phyloP scores from a whole-genome alignment of 805 yeast species.

The Saturnispora ahearnii region DNA sequence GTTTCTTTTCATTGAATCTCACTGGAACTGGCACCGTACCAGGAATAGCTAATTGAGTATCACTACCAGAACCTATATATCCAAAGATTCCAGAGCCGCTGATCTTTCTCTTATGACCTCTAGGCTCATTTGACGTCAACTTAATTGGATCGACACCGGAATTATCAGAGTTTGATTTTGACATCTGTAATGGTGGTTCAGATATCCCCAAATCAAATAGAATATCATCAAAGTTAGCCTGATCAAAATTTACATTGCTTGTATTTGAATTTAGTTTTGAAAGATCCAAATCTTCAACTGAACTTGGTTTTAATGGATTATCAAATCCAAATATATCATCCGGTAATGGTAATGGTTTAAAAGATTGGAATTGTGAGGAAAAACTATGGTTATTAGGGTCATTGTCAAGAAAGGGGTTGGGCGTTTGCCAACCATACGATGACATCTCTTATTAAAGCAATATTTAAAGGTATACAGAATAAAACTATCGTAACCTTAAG shows the following conservation, averaged over 20 bases:
- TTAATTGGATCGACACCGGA: background rate
- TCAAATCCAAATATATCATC: constrained; percentile 43
- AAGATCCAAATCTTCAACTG: background rate
- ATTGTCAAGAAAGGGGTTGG: constrained; percentile 8
- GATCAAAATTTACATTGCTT: constrained; percentile 7
- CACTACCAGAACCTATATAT: constrained; percentile 46
- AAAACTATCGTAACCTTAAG: background rate
- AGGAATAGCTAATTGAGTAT: constrained; percentile 48
- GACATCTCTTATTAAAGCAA: constrained; percentile 1
- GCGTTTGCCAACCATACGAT: constrained; percentile 5
- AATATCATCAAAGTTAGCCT: constrained; percentile 23
- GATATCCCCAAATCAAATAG: constrained; percentile 26
- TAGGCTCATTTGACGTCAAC: background rate
- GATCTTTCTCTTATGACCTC: constrained; percentile 47
- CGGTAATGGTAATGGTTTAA: constrained; percentile 39
- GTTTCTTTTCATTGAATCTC: constrained; percentile 21
- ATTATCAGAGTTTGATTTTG: constrained; percentile 5
- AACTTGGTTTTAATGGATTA: constrained; percentile 12
- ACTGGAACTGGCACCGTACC: constrained; percentile 29
- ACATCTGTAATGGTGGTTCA: constrained; percentile 23
- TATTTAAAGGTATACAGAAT: background rate
- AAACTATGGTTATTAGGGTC: constrained; percentile 6
- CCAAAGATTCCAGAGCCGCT: constrained; percentile 84
- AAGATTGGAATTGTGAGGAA: constrained; percentile 10
- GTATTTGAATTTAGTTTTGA: constrained; percentile 1